A percentile compares a stretch with the other conserved stretches of the same genome.
phyloP scores from a whole-genome alignment of 179 eudicot species.

The Spinacia oleracea region DNA sequence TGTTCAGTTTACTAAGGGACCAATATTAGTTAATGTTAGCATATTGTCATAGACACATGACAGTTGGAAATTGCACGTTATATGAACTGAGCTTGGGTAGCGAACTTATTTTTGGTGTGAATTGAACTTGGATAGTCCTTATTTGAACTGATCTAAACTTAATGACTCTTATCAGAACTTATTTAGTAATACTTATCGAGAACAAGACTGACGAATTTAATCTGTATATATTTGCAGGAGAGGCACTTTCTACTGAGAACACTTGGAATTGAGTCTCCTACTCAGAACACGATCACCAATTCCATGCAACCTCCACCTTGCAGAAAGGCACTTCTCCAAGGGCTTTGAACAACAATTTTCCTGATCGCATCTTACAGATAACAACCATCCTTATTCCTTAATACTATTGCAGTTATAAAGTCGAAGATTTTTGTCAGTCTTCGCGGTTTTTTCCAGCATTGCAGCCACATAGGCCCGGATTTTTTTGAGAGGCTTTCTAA shows the following conservation, averaged over 20 bases:
- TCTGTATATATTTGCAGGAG: slow-evolving; percentile 52
- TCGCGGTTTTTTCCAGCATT: slow-evolving; percentile 33
- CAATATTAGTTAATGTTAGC: background rate
- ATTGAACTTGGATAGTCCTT: no score
- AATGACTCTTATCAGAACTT: background rate
- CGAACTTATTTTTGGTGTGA: background rate
- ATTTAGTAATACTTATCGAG: background rate
- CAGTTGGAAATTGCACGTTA: background rate
- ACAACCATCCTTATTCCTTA: slow-evolving; percentile 20
- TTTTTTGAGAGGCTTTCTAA: slow-evolving; percentile 55
- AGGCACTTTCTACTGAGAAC: slow-evolving; percentile 79
- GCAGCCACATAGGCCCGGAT: slow-evolving; percentile 67
- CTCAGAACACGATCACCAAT: slow-evolving; percentile 42
- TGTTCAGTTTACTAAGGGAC: background rate
- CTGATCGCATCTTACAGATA: slow-evolving; percentile 27
- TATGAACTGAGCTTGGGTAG: background rate
- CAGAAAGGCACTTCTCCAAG: slow-evolving; percentile 87
- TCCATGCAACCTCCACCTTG: slow-evolving; percentile 72
- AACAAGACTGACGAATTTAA: slow-evolving; percentile 20
- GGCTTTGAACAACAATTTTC: slow-evolving; percentile 45
- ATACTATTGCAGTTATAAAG: slow-evolving; percentile 26
- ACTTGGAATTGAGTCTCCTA: slow-evolving; percentile 75
- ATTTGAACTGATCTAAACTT: no score
- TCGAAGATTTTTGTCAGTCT: slow-evolving; percentile 30
- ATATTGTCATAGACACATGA: background rate